Evolutionary conservation across 192 early-diverging fungal species (phyloP).

Genomic region (Entomortierella parvispora): DNA sequence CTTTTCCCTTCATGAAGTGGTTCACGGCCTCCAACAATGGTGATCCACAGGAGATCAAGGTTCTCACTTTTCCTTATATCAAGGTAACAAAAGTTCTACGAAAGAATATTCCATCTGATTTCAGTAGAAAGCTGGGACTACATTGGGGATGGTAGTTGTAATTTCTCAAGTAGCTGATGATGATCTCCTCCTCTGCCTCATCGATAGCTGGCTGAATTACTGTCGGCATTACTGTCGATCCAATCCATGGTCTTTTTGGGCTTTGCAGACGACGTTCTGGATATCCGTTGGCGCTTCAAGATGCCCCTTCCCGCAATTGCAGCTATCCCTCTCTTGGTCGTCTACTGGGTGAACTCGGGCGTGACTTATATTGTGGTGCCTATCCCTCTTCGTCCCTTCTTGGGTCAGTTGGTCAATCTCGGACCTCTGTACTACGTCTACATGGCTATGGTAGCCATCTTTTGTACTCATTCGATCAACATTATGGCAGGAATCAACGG

Average conservation of each 20-base stretch:
- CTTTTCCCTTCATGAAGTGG: conserved; percentile 92
- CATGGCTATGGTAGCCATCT: conserved; percentile 88
- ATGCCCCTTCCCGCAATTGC: conserved; percentile 93
- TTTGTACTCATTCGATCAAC: conserved; percentile 98
- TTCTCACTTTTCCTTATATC: conserved; percentile 73
- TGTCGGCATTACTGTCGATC: conserved; percentile 90
- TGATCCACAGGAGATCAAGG: conserved; percentile 46
- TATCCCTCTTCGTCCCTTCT: conserved; percentile 75
- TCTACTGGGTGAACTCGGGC: conserved; percentile 92
- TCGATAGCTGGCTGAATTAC: conserved; percentile 84
- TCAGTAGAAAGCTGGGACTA: too few species aligned
- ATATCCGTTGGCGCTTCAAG: conserved; percentile 97
- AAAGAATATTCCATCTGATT: too few species aligned
- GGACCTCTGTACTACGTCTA: conserved; percentile 94
- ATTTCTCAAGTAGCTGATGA: too few species aligned
- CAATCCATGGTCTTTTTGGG: conserved; percentile 98
- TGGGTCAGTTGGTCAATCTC: conserved; percentile 82
- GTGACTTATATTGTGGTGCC: conserved; percentile 91
- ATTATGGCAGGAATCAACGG: conserved; percentile 99
- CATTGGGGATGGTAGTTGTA: too few species aligned
- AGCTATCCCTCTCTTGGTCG: conserved; percentile 91
- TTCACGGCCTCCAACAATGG: conserved; percentile 60
- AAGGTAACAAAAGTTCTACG: conserved; percentile 61
- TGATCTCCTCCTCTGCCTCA: too few species aligned
- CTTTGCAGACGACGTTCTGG: conserved; percentile 98